Evolutionary conservation across 345 rosid species (phyloP).

Genomic region (Trapa bicornis): DNA sequence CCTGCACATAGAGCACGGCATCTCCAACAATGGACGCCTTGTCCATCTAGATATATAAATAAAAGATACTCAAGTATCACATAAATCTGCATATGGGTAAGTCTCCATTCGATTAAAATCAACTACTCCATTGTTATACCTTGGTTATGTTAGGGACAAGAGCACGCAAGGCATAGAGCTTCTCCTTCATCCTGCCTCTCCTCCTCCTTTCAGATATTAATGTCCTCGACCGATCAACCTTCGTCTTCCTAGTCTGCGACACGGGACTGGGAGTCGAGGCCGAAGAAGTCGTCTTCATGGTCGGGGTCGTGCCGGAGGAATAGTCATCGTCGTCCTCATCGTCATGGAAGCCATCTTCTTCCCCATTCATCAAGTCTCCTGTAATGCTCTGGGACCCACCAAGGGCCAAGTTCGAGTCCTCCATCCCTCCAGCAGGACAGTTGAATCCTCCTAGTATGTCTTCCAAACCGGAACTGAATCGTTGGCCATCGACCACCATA

Average conservation of each 20-base stretch:
- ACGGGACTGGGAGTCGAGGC: constrained; percentile 20
- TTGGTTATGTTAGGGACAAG: constrained; percentile 88
- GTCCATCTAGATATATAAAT: constrained; percentile 49
- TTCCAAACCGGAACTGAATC: constrained; percentile 14
- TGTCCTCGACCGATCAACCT: constrained; percentile 42
- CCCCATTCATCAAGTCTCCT: constrained; percentile 18
- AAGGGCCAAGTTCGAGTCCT: constrained; percentile 19
- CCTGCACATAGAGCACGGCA: constrained; percentile 61
- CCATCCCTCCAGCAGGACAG: constrained; percentile 7
- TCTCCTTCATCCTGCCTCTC: constrained; percentile 79
- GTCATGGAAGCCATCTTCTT: constrained; percentile 24
- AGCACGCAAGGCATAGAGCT: constrained; percentile 73
- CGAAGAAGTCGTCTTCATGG: constrained; percentile 24
- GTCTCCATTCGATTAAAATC: constrained; percentile 16
- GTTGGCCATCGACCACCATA: constrained; percentile 9
- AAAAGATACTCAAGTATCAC: not conserved
- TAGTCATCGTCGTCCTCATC: constrained; percentile 36
- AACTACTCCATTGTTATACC: constrained; percentile 20
- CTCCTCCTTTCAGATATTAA: constrained; percentile 59
- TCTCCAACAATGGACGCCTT: constrained; percentile 88
- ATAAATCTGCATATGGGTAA: not conserved
- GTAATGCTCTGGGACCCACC: constrained; percentile 28
- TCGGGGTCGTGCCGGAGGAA: constrained; percentile 39
- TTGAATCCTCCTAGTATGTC: constrained; percentile 16
- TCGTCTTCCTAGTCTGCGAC: constrained; percentile 19